Conservation (phyloP, 805 yeast genomes). For the Torulaspora microellipsoides region DNA sequence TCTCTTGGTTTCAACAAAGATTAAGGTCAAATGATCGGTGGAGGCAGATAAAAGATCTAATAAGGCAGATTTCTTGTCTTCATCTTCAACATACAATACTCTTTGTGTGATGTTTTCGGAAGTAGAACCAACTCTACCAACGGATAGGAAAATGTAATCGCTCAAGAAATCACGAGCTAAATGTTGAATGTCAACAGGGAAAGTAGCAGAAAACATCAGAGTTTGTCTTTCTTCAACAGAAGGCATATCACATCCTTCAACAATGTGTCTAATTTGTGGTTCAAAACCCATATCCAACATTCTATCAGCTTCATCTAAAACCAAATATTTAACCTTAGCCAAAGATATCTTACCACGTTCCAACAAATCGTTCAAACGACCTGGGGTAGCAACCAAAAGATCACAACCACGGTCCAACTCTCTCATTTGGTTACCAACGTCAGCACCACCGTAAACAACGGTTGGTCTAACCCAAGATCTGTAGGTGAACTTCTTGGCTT, state of each 20-base stretch:
- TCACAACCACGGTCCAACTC: constrained; percentile 93
- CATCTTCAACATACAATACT: constrained; percentile 85
- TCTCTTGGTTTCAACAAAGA: constrained; percentile 97
- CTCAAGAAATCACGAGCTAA: constrained; percentile 96
- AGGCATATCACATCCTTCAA: constrained; percentile 98
- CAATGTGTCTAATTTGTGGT: constrained; percentile 98
- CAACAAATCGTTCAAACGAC: constrained; percentile 92
- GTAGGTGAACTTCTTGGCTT: constrained; percentile 91
- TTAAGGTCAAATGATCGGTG: constrained; percentile 80
- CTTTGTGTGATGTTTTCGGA: constrained; percentile 97
- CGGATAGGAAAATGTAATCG: constrained; percentile 92
- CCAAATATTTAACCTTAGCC: constrained; percentile 85
- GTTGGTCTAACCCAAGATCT: constrained; percentile 98
- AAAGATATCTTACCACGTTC: constrained; percentile 93
- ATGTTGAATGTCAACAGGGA: constrained; percentile 96
- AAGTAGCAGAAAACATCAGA: constrained; percentile 97
- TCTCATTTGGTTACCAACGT: constrained; percentile 80
- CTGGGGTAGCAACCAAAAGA: constrained; percentile 96
- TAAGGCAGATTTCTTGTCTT: constrained; percentile 85
- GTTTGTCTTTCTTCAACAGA: constrained; percentile 88
- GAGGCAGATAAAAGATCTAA: constrained; percentile 81
- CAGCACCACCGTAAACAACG: constrained; percentile 99
- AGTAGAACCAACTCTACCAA: constrained; percentile 99
- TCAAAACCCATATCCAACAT: constrained; percentile 99
- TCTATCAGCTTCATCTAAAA: constrained; percentile 98